phyloP scores from a whole-genome alignment of 176 grass and related monocot genomes.

The Miscanthus lutarioriparius region DNA sequence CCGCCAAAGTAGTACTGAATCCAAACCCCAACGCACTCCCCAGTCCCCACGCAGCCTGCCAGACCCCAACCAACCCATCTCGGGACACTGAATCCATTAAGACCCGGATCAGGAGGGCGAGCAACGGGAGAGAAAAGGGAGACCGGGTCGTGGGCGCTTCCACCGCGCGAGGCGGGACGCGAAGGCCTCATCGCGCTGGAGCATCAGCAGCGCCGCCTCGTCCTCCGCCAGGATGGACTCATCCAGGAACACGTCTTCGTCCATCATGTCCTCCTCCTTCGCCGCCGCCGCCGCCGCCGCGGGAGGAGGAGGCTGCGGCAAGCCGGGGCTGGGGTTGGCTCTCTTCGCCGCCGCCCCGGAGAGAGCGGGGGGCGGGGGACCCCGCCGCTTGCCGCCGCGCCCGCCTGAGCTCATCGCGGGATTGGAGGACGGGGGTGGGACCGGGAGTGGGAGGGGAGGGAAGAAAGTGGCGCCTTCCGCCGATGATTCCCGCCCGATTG shows the following conservation, averaged over 20 bases:
- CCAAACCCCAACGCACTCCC: background rate
- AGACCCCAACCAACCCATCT: background rate
- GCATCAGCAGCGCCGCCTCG: conserved; percentile 69
- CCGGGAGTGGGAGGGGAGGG: too few species aligned
- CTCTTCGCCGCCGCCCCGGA: conserved; percentile 52
- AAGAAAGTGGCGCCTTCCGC: too few species aligned
- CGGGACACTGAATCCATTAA: background rate
- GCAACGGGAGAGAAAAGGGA: background rate
- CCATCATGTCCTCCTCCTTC: conserved; percentile 87
- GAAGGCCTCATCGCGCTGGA: conserved; percentile 63
- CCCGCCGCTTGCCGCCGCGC: conserved; percentile 61
- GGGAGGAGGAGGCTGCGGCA: conserved; percentile 37
- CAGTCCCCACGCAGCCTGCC: too few species aligned
- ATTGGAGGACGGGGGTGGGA: background rate
- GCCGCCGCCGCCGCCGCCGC: background rate
- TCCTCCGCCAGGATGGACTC: conserved; percentile 70
- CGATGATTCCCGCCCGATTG: too few species aligned
- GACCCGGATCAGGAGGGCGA: background rate
- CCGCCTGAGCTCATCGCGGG: conserved; percentile 44
- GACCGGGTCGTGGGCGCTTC: too few species aligned
- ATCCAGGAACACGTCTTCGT: conserved; percentile 90
- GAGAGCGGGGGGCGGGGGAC: conserved; percentile 31
- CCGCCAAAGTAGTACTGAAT: background rate
- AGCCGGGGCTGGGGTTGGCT: conserved; percentile 33
- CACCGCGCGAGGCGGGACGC: conserved; percentile 71